These are phyloP conservation scores for Sanghuangporus weigelae DNA, from an alignment of 1,284 basidiomycete species.

Conservation along the genomic window DNA sequence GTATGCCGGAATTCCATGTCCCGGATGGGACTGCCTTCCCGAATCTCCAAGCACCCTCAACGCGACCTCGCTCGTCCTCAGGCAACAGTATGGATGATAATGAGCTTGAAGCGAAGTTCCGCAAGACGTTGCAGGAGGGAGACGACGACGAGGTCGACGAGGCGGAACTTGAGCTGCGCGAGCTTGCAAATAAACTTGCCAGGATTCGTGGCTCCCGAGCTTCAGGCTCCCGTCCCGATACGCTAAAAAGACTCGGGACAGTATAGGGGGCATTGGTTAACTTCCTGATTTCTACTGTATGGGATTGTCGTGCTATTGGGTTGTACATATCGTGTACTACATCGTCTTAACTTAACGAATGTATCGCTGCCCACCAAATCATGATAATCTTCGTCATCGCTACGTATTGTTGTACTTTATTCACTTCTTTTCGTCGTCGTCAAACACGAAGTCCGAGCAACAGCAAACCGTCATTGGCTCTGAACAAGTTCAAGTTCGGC, in stretches of 20 bases:
- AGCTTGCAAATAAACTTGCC: conserved; percentile 58
- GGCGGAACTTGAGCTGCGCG: conserved; percentile 38
- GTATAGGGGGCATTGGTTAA: conserved; percentile 28
- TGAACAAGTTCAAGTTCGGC: too few relatives aligned
- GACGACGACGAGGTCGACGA: conserved; percentile 49
- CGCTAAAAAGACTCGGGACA: conserved; percentile 63
- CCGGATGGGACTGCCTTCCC: conserved; percentile 31
- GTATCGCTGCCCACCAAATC: not conserved
- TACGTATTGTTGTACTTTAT: not conserved
- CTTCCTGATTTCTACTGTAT: not conserved
- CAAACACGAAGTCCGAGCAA: too few relatives aligned
- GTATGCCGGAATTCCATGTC: conserved; percentile 64
- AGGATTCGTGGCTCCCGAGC: conserved; percentile 33
- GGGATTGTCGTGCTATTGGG: not conserved
- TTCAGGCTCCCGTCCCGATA: conserved; percentile 40
- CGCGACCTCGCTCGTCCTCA: conserved; percentile 42
- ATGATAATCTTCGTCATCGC: not conserved
- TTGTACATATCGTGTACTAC: not conserved
- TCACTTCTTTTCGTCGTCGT: not conserved
- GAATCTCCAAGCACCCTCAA: conserved; percentile 57
- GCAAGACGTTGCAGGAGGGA: conserved; percentile 48
- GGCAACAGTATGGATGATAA: conserved; percentile 46
- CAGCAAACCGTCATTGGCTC: too few relatives aligned
- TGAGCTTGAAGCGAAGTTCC: conserved; percentile 80
- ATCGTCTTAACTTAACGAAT: not conserved